Conservation (phyloP, 2,329 filamentous ascomycete genomes). For the Ceratocystis cubensis region DNA sequence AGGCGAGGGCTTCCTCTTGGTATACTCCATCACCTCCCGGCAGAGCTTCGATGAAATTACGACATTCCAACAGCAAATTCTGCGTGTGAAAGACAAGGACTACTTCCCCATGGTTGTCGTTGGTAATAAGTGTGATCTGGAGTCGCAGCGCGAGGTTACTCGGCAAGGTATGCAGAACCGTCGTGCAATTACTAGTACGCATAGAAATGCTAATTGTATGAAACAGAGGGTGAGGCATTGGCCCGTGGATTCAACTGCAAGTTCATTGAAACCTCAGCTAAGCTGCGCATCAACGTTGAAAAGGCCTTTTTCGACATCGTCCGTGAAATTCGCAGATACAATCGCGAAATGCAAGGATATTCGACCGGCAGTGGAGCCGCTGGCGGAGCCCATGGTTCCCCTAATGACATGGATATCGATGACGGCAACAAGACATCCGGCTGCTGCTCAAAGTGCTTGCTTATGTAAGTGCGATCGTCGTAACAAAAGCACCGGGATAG, state of each 20-base stretch:
- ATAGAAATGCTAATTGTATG: background rate
- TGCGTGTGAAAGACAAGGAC: constrained; percentile 98
- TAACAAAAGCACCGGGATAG: background rate
- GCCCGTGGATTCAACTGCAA: constrained; percentile 86
- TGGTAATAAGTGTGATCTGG: constrained; percentile 98
- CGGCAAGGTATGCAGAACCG: constrained; percentile 58
- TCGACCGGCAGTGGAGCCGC: constrained; percentile 55
- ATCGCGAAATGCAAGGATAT: constrained; percentile 93
- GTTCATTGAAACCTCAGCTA: constrained; percentile 98
- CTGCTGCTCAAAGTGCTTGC: constrained; percentile 74
- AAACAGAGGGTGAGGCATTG: constrained; percentile 73
- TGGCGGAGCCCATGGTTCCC: constrained; percentile 47
- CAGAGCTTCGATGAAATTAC: constrained; percentile 98
- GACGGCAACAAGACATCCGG: constrained; percentile 55
- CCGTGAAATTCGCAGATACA: constrained; percentile 92
- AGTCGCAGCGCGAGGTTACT: constrained; percentile 79
- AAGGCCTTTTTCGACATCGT: constrained; percentile 98
- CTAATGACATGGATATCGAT: constrained; percentile 68
- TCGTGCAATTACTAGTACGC: constrained; percentile 8
- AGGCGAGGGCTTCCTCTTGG: constrained; percentile 91
- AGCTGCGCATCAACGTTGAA: constrained; percentile 95
- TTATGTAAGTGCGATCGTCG: constrained; percentile 54
- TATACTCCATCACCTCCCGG: constrained; percentile 95
- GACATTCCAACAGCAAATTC: constrained; percentile 96
- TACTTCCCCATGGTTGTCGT: constrained; percentile 99